Evolutionary conservation across 169 alveolate species (phyloP), one percentile per base, ranked within the genome.

Genomic region (Theileria orientalis): DNA sequence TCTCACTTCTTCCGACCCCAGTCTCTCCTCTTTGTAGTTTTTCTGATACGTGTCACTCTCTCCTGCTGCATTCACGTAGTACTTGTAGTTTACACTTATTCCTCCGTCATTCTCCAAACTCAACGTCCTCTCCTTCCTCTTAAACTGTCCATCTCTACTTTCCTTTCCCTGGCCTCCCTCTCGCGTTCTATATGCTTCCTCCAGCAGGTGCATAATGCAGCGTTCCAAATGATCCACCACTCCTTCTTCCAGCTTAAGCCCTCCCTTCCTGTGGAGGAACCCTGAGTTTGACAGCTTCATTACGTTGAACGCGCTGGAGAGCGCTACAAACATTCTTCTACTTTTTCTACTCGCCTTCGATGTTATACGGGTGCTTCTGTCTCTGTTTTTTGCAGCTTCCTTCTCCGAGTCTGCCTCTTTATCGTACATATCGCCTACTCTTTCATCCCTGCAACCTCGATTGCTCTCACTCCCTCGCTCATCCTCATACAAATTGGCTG

Each of bases 61-160:
- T n/a, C n/a, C n/a, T n/a, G n/a, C n/a, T n/a, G n/a, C 16, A 56
- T 56, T n/a, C 21, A 23, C 2, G 16, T 5, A 37, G 6, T 56
- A 56, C 21, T 30, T 56, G 21, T 56, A 8, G 21, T 32, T 56
- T 56, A 56, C 21, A 9, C 37, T 56, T 23, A 56, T 37, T n/a
- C 66, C 16, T 16, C 66, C 66, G 19, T 56, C 66, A 56, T 56
- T 56, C 33, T n/a, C 2, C 21, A 56, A 29, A 32, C 21, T 56
- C 21, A 56, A n/a, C 37, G 19, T 30, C 16, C 42, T 56, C 44
- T 56, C 37, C 42, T 56, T 56, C 44, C 44, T 37, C 9, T 37
- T 37, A 9, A 9, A 9, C 5, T 37, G 9, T 37, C 44, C 44
- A 5, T 37, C 44, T 37, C 9, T 37, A 9, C 21, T 56, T 25